A percentile compares a stretch with the other conserved stretches of the same genome.
Evolutionary conservation across 306 rosid genomes (phyloP).

Genomic region (Quercus aquifolioides): DNA sequence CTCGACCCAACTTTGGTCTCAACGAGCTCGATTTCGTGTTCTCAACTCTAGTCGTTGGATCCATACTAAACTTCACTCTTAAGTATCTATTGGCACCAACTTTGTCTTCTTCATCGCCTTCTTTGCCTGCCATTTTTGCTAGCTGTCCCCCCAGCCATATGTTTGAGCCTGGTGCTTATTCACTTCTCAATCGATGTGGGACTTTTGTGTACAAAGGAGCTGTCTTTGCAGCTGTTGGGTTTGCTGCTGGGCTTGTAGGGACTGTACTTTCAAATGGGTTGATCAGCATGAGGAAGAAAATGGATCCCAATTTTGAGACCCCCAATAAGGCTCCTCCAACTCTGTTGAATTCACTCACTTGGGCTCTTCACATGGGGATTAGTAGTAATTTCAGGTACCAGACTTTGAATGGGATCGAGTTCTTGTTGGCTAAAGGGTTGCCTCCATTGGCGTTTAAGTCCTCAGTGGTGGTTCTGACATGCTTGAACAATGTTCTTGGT

Average conservation of each 20-base stretch:
- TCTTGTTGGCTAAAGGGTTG: conserved; percentile 63
- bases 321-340: conserved; percentile 89
- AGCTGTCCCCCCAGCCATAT: conserved; percentile 85
- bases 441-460: conserved; percentile 69
- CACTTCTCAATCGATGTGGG: conserved; percentile 51
- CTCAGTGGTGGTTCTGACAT: conserved; percentile 71
- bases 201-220: conserved; percentile 75
- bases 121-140: conserved; percentile 60
- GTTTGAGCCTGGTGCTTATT: conserved; percentile 79
- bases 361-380: conserved; percentile 91
- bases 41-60: conserved; percentile 93
- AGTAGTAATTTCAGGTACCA: conserved; percentile 91
- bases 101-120: conserved; percentile 37
- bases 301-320: conserved; percentile 86
- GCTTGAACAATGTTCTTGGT: conserved; percentile 77
- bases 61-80: conserved; percentile 83
- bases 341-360: conserved; percentile 66
- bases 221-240: conserved; percentile 72
- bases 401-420: conserved; percentile 74
- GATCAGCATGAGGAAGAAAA: conserved; percentile 66
- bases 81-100: conserved; percentile 94
- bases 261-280: conserved; percentile 80
- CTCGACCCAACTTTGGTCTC: conserved; percentile 93
- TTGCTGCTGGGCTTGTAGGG: conserved; percentile 78
- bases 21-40: conserved; percentile 95